Base-by-base conservation (phyloP, 2,329 filamentous ascomycete species). In the Penicillium vulpinum region DNA sequence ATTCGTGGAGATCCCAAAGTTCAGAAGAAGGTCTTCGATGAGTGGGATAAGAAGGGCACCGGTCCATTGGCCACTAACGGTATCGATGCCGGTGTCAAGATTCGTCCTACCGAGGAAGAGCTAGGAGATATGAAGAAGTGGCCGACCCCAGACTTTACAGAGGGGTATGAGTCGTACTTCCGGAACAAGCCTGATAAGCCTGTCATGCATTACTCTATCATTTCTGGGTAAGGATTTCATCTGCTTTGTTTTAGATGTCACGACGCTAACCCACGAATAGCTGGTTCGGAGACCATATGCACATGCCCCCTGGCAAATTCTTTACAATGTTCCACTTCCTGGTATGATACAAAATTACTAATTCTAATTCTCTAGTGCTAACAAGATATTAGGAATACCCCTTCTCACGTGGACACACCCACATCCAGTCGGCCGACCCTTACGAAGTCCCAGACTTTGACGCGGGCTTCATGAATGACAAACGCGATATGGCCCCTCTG, bases 251-350 rank as follows among this genome's bases (percentile, higher is more conserved):
- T 28, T 5, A 1, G 9, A n/a, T n/a, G 15, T 15, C 26, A 33
- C 43, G 8, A 22, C 29, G 33, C 63, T 65, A 50, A 66, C 38
- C 33, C 5, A 18, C 3, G 9, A 5, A 43, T 49, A 73, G 72
- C 35, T 78, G 71, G 70, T 78, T 78, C 56, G 75, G 72, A 61
- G 75, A 80, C 70, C 78, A 83, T 67, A 81, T 83, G 74, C 71
- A 76, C 48, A 87, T 89, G 82, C 88, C 88, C 0, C 83, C 87
- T 1, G 88, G 88, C 63, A 91, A 91, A 62, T 91, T 90, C 81
- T 91, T 91, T 78, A 88, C 85, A 68, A 91, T 91, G 88, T 91
- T 91, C 82, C 87, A 90, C 73, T 91, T 91, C 83, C 73, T 91
- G 67, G 73, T 73, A 60, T 39, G 38, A 1, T 15, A 29, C 6